Conservation (phyloP, 1,284 basidiomycete species). For the Heterobasidion occidentale region DNA sequence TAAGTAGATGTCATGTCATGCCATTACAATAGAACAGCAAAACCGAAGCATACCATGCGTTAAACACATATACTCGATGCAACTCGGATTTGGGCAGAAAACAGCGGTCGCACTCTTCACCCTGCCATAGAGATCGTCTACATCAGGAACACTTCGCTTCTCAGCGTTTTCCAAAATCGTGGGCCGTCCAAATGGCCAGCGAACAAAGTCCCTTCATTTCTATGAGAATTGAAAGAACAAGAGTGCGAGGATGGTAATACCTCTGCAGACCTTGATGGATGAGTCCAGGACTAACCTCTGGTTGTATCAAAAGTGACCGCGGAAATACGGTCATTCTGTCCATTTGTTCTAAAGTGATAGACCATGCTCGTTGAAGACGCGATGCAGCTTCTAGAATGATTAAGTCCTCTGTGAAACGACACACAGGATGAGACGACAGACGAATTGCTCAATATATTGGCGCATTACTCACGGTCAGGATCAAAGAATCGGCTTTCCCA, state of each 20-base stretch:
- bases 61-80: slow-evolving; percentile 2
- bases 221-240: background rate
- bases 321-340: slow-evolving; percentile 32
- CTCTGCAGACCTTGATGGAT: slow-evolving; percentile 21
- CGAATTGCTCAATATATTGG: background rate
- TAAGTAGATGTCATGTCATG: background rate
- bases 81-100: slow-evolving; percentile 7
- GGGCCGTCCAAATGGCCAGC: background rate
- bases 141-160: background rate
- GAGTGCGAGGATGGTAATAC: slow-evolving; percentile 15
- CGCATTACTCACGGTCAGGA: slow-evolving; percentile 33
- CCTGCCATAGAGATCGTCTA: background rate
- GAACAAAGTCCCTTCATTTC: background rate
- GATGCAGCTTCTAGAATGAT: slow-evolving; percentile 33
- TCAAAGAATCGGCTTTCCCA: slow-evolving; percentile 34
- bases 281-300: slow-evolving; percentile 16
- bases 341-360: slow-evolving; percentile 28
- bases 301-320: slow-evolving; percentile 17
- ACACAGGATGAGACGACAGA: background rate
- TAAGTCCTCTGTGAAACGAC: slow-evolving; percentile 30
- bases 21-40: background rate
- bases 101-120: background rate
- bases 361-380: slow-evolving; percentile 25
- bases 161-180: background rate
- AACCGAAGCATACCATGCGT: slow-evolving; percentile 2